These are phyloP conservation scores for Nemania sp. DNA, from an alignment of 2,329 filamentous ascomycete genomes.

Conservation along the genomic window DNA sequence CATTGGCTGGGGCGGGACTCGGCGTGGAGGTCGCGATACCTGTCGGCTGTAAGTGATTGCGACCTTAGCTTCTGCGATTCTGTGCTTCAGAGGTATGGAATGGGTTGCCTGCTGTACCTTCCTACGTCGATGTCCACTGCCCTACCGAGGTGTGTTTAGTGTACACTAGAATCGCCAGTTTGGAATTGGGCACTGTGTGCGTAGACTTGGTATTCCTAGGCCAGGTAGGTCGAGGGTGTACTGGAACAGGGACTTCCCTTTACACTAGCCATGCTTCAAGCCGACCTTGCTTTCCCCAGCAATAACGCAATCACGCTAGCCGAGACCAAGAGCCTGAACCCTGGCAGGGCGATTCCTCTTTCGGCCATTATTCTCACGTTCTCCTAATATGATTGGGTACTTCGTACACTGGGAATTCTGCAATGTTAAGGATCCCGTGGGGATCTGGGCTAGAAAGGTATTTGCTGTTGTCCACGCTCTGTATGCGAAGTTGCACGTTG, in stretches of 20 bases:
- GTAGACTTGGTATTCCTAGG: constrained; percentile 17
- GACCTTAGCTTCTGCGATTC: constrained; percentile 34
- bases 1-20: constrained; percentile 33
- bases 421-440: constrained; percentile 19
- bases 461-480: constrained; percentile 1
- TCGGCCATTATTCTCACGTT: constrained; percentile 30
- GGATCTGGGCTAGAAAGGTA: constrained; percentile 7
- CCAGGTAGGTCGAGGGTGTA: no score
- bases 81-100: constrained; percentile 13
- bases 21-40: constrained; percentile 31
- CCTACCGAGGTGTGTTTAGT: no score
- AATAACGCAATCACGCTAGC: constrained; percentile 35
- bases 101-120: no score
- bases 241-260: constrained; percentile 7
- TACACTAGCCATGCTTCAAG: constrained; percentile 18
- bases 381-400: constrained; percentile 33
- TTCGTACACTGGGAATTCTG: constrained; percentile 8
- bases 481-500: constrained; percentile 16
- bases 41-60: constrained; percentile 31
- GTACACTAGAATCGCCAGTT: no score
- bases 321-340: constrained; percentile 20
- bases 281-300: constrained; percentile 20
- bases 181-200: neutral
- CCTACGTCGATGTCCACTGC: no score
- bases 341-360: constrained; percentile 35